Conservation (phyloP, 2,329 filamentous ascomycete species). For the Magnaporthiopsis poae region DNA sequence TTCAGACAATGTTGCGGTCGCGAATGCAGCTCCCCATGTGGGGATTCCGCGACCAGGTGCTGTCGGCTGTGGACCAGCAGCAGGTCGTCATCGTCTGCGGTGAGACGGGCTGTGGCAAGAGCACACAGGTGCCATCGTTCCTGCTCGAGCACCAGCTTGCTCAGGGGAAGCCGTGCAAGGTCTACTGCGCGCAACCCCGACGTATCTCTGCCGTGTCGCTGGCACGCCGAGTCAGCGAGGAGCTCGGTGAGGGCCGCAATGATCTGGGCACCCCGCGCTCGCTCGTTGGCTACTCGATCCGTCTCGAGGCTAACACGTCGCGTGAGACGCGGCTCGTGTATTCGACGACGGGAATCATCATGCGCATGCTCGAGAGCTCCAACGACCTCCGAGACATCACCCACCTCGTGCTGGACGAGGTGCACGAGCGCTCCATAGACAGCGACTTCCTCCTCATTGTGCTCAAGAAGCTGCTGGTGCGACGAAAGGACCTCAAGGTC, state of each 20-base stretch:
- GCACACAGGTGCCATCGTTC: slow-evolving; percentile 91
- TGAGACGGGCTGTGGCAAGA: slow-evolving; percentile 91
- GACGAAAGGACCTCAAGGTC: slow-evolving; percentile 76
- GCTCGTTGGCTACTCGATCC: slow-evolving; percentile 86
- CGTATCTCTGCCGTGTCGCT: slow-evolving; percentile 94
- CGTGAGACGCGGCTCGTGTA: slow-evolving; percentile 78
- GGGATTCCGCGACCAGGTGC: slow-evolving; percentile 67
- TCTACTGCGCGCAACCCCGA: slow-evolving; percentile 90
- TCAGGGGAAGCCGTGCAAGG: slow-evolving; percentile 71
- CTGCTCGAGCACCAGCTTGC: slow-evolving; percentile 80
- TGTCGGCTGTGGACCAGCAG: slow-evolving; percentile 65
- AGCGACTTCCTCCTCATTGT: slow-evolving; percentile 93
- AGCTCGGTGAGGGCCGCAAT: slow-evolving; percentile 73
- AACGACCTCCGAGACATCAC: slow-evolving; percentile 82
- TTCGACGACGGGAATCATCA: slow-evolving; percentile 85
- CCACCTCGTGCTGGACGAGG: slow-evolving; percentile 91
- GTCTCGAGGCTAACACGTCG: slow-evolving; percentile 77
- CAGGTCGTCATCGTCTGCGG: slow-evolving; percentile 90
- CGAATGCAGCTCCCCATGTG: slow-evolving; percentile 84
- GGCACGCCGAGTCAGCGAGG: slow-evolving; percentile 84
- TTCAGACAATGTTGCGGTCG: slow-evolving; percentile 67
- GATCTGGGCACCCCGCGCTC: slow-evolving; percentile 77
- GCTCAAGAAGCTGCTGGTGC: slow-evolving; percentile 67
- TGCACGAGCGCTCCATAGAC: slow-evolving; percentile 92
- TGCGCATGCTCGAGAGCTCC: slow-evolving; percentile 88